phyloP scores from a whole-genome alignment of 2,329 filamentous ascomycete genomes.

The Xylariaceae sp. region DNA sequence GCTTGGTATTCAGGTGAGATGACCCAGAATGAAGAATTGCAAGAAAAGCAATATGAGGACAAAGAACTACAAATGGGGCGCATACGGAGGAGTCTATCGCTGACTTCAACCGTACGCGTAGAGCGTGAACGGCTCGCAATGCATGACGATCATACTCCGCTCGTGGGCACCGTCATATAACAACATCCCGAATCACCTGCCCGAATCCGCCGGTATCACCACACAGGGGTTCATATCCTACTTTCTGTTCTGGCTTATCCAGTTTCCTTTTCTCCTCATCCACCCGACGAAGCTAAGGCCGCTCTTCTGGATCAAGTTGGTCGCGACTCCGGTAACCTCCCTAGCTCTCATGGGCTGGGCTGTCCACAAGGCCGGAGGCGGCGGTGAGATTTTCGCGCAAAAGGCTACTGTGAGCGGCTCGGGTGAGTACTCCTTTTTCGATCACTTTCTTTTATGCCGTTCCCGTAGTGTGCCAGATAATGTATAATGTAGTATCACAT shows the following conservation, averaged over 20 bases:
- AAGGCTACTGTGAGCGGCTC: slow-evolving; percentile 37
- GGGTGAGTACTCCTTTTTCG: slow-evolving; percentile 7
- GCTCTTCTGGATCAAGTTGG: slow-evolving; percentile 46
- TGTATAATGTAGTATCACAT: no score
- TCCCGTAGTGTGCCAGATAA: no score
- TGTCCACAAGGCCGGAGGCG: slow-evolving; percentile 53
- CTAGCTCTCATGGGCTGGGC: slow-evolving; percentile 62
- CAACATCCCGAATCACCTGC: slow-evolving; percentile 49
- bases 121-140: slow-evolving; percentile 40
- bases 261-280: slow-evolving; percentile 32
- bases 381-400: slow-evolving; percentile 38
- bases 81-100: background rate
- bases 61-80: background rate
- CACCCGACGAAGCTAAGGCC: slow-evolving; percentile 37
- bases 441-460: no score
- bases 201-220: slow-evolving; percentile 48
- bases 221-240: slow-evolving; percentile 48
- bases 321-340: slow-evolving; percentile 54
- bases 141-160: slow-evolving; percentile 40
- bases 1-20: slow-evolving; percentile 53
- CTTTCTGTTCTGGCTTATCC: slow-evolving; percentile 50
- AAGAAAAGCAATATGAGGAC: background rate
- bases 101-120: background rate
- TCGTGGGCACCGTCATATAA: slow-evolving; percentile 54
- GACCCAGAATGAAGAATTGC: background rate